Base-by-base conservation (phyloP, 176 grass and related monocot genomes). In the Bromus sterilis region DNA sequence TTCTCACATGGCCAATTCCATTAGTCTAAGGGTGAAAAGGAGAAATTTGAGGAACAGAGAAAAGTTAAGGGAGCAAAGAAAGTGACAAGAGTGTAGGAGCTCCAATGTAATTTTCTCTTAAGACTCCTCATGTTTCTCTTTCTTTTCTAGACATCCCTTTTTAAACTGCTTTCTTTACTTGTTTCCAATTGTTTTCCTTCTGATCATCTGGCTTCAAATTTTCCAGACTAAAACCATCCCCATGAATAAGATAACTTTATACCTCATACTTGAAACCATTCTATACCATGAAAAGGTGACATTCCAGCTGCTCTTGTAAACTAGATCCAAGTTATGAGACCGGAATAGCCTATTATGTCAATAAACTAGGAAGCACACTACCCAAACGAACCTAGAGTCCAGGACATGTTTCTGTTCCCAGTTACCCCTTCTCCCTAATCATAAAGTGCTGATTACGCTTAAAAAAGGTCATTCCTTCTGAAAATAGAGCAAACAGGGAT, bases 181-280 rank as follows among this genome's bases (percentile, higher is more conserved):
- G 7, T 36, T 62, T 11, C 11, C 30, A 51, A 13, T 25, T n/a
- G n/a, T 51, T 61, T 26, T 21, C 11, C 25, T 75, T 74, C 5
- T 41, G 2, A 28, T 56, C 66, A 55, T 63, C 9, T 10, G 31
- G 56, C 32, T 23, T 15, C 1, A 2, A 6, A 40, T 37, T 57
- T 66, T 66, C 24, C 43, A 58, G 28, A 20, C 61, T 80, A 26
- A 33, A 74, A 55, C 24, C 16, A 24, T 67, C 51, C 30, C 77
- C 51, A 21, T 7, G 21, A 63, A 42, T 12, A 56, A 66, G 33
- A 66, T n/a, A 31, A 79, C 6, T 67, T 26, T 58, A 30, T 44
- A 33, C 76, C 44, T 26, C 29, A 73, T 57, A 78, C 0, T 88
- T 68, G 24, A 79, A 78, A 72, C 15, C 34, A 80, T 18, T 49